Evolutionary conservation across 192 early-diverging fungal genomes (phyloP).

Genomic region (Geranomyces variabilis): DNA sequence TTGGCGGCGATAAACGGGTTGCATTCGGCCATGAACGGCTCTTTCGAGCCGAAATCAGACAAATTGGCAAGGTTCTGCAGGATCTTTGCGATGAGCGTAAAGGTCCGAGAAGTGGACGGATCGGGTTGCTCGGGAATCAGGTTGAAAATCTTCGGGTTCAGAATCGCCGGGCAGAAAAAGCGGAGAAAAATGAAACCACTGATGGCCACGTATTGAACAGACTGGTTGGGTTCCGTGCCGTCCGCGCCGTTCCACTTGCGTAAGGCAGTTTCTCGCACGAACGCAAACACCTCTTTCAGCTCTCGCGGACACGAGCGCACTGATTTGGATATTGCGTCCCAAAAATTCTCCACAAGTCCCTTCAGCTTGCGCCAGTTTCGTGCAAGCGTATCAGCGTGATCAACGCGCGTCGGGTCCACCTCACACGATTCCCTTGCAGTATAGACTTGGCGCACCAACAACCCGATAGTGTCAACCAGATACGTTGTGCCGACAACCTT

Average conservation of each 20-base stretch:
- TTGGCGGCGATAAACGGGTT: slow-evolving; percentile 56
- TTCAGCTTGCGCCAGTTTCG: slow-evolving; percentile 42
- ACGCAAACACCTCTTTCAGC: slow-evolving; percentile 26
- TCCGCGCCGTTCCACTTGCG: slow-evolving; percentile 29
- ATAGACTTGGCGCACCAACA: slow-evolving; percentile 28
- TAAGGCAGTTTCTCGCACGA: slow-evolving; percentile 22
- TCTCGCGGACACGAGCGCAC: slow-evolving; percentile 39
- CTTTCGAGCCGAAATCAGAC: slow-evolving; percentile 58
- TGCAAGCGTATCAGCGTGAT: slow-evolving; percentile 27
- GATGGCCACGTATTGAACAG: slow-evolving; percentile 46
- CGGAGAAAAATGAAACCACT: slow-evolving; percentile 63
- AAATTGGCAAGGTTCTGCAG: slow-evolving; percentile 65
- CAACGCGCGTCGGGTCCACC: slow-evolving; percentile 45
- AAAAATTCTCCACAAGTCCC: slow-evolving; percentile 37
- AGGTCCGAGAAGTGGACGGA: slow-evolving; percentile 42
- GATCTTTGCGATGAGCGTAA: slow-evolving; percentile 62
- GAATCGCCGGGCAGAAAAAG: slow-evolving; percentile 63
- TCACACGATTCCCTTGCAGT: slow-evolving; percentile 31
- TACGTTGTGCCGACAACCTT: slow-evolving; percentile 53
- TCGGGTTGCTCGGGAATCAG: slow-evolving; percentile 48
- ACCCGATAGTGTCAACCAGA: slow-evolving; percentile 42
- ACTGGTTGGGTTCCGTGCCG: slow-evolving; percentile 7
- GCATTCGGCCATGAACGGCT: slow-evolving; percentile 58
- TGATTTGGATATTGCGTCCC: slow-evolving; percentile 44
- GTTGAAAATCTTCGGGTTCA: slow-evolving; percentile 56